These are phyloP conservation scores for Scytalidium sp. DNA, from an alignment of 2,329 filamentous ascomycete genomes.

Conservation along the genomic window DNA sequence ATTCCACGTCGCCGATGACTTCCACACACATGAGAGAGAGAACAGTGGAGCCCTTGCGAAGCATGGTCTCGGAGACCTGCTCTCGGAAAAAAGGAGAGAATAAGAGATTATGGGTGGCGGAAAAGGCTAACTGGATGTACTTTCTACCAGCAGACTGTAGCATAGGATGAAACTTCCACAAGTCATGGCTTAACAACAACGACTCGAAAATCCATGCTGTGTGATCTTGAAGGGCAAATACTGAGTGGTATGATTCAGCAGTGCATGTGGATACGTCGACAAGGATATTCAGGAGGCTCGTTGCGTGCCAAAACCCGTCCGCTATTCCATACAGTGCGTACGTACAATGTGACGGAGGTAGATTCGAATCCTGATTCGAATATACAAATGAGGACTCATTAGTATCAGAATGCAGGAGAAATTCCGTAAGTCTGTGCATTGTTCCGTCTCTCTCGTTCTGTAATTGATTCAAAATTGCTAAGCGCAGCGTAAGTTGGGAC, in stretches of 20 bases:
- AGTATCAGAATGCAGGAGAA: constrained; percentile 18
- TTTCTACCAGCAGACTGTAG: background rate
- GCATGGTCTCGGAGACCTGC: constrained; percentile 15
- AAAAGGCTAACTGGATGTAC: constrained; percentile 7
- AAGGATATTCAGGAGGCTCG: constrained; percentile 24
- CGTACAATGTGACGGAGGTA: constrained; percentile 12
- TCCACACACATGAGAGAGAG: constrained; percentile 23
- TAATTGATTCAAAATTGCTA: constrained; percentile 24
- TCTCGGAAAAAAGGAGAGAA: constrained; percentile 14
- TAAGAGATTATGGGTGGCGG: constrained; percentile 19
- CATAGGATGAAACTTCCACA: constrained; percentile 11
- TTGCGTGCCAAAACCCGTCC: constrained; percentile 22
- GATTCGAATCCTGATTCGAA: constrained; percentile 1
- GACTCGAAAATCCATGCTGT: constrained; percentile 29
- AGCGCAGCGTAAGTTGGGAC: background rate
- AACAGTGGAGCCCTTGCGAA: constrained; percentile 26
- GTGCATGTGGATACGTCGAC: constrained; percentile 22
- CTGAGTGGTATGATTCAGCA: constrained; percentile 19
- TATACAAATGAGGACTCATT: constrained; percentile 9
- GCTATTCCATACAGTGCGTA: constrained; percentile 20
- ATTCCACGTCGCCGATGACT: constrained; percentile 14
- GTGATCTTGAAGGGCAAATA: constrained; percentile 28
- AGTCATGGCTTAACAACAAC: constrained; percentile 17
- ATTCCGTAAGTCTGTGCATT: constrained; percentile 6
- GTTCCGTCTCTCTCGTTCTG: constrained; percentile 14